Conservation (phyloP, 2,329 filamentous ascomycete species). For the Gaeumannomyces sp. region DNA sequence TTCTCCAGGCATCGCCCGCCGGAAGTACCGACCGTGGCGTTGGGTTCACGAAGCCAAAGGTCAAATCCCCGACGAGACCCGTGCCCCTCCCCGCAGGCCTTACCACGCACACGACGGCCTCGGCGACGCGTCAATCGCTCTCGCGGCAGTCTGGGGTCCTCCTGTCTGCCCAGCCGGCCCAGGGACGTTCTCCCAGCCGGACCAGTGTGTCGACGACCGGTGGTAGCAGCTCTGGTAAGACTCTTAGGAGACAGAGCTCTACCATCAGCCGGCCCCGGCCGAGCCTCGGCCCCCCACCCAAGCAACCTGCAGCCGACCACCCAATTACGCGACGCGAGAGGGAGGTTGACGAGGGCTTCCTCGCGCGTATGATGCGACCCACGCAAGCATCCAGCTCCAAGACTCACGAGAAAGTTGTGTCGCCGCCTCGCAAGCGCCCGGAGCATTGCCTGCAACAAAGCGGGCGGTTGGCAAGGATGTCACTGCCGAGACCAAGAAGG, state of each 20-base stretch:
- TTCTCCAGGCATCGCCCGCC: slow-evolving; percentile 33
- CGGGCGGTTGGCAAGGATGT: slow-evolving; percentile 8
- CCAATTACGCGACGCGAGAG: slow-evolving; percentile 42
- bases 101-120: slow-evolving; percentile 64
- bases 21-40: slow-evolving; percentile 23
- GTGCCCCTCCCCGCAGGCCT: slow-evolving; percentile 60
- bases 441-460: slow-evolving; percentile 6
- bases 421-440: slow-evolving; percentile 39
- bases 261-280: slow-evolving; percentile 39
- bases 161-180: slow-evolving; percentile 24
- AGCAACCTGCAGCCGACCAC: slow-evolving; percentile 45
- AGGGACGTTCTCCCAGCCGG: slow-evolving; percentile 39
- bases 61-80: slow-evolving; percentile 64
- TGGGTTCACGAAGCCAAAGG: slow-evolving; percentile 51
- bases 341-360: slow-evolving; percentile 62
- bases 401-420: slow-evolving; percentile 53
- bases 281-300: slow-evolving; percentile 53
- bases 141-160: slow-evolving; percentile 33
- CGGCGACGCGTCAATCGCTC: slow-evolving; percentile 46
- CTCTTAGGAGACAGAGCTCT: slow-evolving; percentile 39
- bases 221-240: slow-evolving; percentile 10
- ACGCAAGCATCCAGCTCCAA: slow-evolving; percentile 65
- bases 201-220: slow-evolving; percentile 30
- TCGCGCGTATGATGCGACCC: slow-evolving; percentile 77
- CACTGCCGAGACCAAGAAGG: slow-evolving; percentile 17